Evolutionary conservation across 1,139 yeast species (phyloP).

Genomic region (Torulaspora globosa): DNA sequence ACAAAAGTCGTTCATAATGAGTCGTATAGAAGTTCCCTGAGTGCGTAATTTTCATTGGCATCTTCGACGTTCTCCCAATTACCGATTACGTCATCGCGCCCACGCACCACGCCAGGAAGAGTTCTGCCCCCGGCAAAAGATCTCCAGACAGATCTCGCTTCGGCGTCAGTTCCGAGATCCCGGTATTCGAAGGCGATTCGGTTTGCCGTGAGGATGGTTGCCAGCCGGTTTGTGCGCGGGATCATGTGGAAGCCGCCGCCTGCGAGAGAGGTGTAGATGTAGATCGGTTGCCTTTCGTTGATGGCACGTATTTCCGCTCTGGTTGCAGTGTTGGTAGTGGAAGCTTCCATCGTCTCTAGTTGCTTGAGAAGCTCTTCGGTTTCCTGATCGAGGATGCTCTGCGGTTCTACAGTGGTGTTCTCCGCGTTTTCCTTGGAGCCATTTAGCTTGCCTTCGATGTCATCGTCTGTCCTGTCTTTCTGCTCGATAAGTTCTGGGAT

Average conservation of each 20-base stretch:
- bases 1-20: constrained; percentile 25
- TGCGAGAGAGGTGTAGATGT: constrained; percentile 79
- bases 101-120: constrained; percentile 89
- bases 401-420: too few relatives aligned
- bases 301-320: constrained; percentile 14
- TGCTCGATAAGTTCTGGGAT: too few relatives aligned
- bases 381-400: constrained; percentile 13
- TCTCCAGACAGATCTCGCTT: constrained; percentile 83
- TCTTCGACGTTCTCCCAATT: constrained; percentile 78
- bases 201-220: constrained; percentile 73
- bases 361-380: constrained; percentile 18
- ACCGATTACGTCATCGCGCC: constrained; percentile 79
- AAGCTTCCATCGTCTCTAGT: constrained; percentile 12
- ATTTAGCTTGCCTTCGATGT: too few relatives aligned
- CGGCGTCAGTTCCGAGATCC: constrained; percentile 85
- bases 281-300: constrained; percentile 54
- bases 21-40: constrained; percentile 54
- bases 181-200: constrained; percentile 57
- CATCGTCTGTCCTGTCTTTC: too few relatives aligned
- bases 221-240: constrained; percentile 73
- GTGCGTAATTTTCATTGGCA: constrained; percentile 76
- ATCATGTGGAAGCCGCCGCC: constrained; percentile 82
- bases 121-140: constrained; percentile 68
- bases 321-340: too few relatives aligned
- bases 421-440: too few relatives aligned